Base-by-base conservation (phyloP, 257 asterid species). In the Mentha longifolia region DNA sequence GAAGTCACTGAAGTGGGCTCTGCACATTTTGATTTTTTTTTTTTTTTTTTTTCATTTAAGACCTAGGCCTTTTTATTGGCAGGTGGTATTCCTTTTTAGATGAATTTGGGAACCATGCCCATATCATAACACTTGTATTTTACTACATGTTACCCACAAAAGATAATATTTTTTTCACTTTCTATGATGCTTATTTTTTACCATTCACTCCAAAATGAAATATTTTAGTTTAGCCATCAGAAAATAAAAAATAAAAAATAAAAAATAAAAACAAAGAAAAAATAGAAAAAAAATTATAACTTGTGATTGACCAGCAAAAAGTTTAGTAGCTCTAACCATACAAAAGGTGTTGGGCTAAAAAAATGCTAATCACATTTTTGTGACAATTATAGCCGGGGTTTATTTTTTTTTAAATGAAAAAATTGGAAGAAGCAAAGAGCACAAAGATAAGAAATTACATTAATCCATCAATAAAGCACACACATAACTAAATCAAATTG, bases 401-500 rank as follows among this genome's bases (percentile, higher is more conserved):
- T 50, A 28, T 2, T 3, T 28, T n/a, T 17, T 11, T 50, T n/a
- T 1, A 52, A 52, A 20, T 4, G 28, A 10, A 17, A n/a, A 61
- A 4, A 62, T 16, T 13, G 13, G 5, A 67, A 58, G 4, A 58
- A 61, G 37, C 4, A 59, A 49, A 51, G 17, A 73, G n/a, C 37
- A 62, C 19, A 17, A 8, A 45, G 9, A 22, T 13, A 43, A 49
- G 11, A 51, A 28, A 41, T 42, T 68, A 30, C 67, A 64, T 25
- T 17, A 42, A 42, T 42, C 55, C 41, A 52, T 64, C 5, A 42
- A 64, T 16, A 64, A 61, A 52, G 49, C 33, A 35, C 65, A 67
- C 64, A 73, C 60, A 31, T 66, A 19, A 5, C 16, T 41, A 61
- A 28, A 67, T 28, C 49, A 62, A 11, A 73, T 74, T 68, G 73